Percentiles rank a stretch among this genome's conserved stretches.
These are phyloP conservation scores for Gastrolobium villosum DNA, from an alignment of 306 rosid genomes.

Conservation along the genomic window DNA sequence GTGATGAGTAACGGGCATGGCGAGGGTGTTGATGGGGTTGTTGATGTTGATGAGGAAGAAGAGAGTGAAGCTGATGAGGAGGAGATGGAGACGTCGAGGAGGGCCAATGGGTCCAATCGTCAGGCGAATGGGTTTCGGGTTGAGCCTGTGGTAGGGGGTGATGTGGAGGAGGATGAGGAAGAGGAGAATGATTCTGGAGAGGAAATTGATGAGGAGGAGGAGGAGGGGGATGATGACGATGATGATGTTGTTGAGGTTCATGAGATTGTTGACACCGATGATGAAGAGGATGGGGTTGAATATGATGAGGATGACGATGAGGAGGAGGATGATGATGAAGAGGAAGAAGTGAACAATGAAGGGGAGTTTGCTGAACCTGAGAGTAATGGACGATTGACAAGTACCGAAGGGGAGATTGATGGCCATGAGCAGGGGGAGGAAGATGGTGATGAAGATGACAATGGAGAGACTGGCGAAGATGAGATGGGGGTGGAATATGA, in stretches of 20 bases:
- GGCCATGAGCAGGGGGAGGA: conserved; percentile 98
- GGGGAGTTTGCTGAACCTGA: conserved; percentile 70
- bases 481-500: conserved; percentile 70
- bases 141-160: conserved; percentile 60
- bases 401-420: conserved; percentile 91
- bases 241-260: conserved; percentile 90
- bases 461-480: conserved; percentile 89
- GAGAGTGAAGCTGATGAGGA: conserved; percentile 96
- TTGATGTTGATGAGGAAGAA: conserved; percentile 87
- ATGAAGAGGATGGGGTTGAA: conserved; percentile 76
- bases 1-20: conserved; percentile 71
- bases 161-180: conserved; percentile 56
- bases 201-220: conserved; percentile 77
- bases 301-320: conserved; percentile 65
- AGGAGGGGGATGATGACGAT: conserved; percentile 56
- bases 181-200: conserved; percentile 80
- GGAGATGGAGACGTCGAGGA: conserved; percentile 70
- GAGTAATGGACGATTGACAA: conserved; percentile 69
- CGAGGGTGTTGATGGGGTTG: conserved; percentile 77
- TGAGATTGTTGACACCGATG: conserved; percentile 77
- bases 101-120: conserved; percentile 61
- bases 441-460: conserved; percentile 83
- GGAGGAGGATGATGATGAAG: conserved; percentile 73
- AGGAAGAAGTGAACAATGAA: conserved; percentile 88
- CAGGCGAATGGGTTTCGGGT: conserved; percentile 75